Percentiles rank a stretch among this genome's conserved stretches.
phyloP scores from a whole-genome alignment of 176 grass and related monocot genomes.

The Oryza brachyantha region DNA sequence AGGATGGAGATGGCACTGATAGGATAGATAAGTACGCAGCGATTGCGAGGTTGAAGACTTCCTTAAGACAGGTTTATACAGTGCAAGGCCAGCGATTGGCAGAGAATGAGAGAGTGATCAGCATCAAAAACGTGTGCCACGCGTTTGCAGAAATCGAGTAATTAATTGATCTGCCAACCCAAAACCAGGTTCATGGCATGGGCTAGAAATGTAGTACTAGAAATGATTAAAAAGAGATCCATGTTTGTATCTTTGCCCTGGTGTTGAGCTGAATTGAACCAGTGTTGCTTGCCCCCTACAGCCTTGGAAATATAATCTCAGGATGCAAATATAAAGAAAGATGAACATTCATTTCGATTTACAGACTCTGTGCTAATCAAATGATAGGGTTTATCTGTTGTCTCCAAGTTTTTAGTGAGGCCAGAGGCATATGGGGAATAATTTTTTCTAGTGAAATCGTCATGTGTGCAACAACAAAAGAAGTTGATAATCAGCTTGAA shows the following conservation, averaged over 20 bases:
- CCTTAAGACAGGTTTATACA: background rate
- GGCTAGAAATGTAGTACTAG: background rate
- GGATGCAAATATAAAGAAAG: background rate
- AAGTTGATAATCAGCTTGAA: background rate
- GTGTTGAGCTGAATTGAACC: too few relatives aligned
- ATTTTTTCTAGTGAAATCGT: background rate
- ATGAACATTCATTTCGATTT: background rate
- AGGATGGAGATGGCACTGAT: conserved; percentile 23
- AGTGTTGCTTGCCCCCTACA: too few relatives aligned
- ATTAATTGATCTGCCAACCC: background rate
- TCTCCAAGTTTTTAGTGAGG: background rate
- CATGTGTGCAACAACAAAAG: background rate
- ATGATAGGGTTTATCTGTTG: background rate
- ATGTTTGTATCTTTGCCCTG: background rate
- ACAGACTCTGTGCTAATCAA: background rate
- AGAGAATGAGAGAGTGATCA: background rate
- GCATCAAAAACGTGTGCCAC: background rate
- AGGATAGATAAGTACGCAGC: background rate
- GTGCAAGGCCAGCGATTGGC: background rate
- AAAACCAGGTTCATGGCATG: background rate
- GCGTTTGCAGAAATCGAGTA: background rate
- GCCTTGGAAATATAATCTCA: background rate
- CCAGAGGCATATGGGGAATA: background rate
- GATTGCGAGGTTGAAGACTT: conserved; percentile 10
- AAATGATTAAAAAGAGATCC: background rate